Base-by-base conservation (phyloP, 257 asterid species). In the Linaria vulgaris region DNA sequence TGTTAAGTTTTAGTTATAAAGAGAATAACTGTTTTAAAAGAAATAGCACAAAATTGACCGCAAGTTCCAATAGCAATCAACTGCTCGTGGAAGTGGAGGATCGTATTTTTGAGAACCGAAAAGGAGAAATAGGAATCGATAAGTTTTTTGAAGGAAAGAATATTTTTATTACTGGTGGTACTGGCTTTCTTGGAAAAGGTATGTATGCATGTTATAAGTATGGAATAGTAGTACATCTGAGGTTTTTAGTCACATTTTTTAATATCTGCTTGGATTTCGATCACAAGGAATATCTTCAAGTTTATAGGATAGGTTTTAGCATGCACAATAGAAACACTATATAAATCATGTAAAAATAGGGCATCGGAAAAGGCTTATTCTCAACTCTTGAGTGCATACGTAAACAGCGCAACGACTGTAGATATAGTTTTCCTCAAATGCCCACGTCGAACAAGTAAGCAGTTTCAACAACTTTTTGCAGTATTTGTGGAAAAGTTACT, bases 161-260 rank as follows among this genome's bases (percentile, higher is more conserved):
- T 0, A 65, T 81, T 43, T 56, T 81, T 9, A 63, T 81, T 3
- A 81, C 84, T 3, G 87, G 87, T 46, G 81, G 74, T 5, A 78
- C 87, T 0, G 84, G 87, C 16, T 77, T 78, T 38, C 69, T 81
- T 12, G 87, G 76, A 12, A 81, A 81, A 81, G 87, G 84, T 72
- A 56, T 22, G 15, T 5, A 34, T 8, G 6, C 10, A 0, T 0
- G 0, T 0, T 1, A 16, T n/a, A n/a, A n/a, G 44, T 9, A 20
- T 16, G 8, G 14, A 15, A 54, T 15, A 12, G 8, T 13, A 12
- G 24, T 12, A 6, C 1, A 3, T 20, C 1, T 1, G 4, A 12
- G 11, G 11, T 43, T 60, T n/a, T n/a, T 9, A 2, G 9, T 12
- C 12, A 20, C 17, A 0, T 16, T 6, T 17, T 4, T 9, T 24